Conservation (phyloP, 495 filamentous ascomycete genomes). For the Aspergillus avenaceus region DNA sequence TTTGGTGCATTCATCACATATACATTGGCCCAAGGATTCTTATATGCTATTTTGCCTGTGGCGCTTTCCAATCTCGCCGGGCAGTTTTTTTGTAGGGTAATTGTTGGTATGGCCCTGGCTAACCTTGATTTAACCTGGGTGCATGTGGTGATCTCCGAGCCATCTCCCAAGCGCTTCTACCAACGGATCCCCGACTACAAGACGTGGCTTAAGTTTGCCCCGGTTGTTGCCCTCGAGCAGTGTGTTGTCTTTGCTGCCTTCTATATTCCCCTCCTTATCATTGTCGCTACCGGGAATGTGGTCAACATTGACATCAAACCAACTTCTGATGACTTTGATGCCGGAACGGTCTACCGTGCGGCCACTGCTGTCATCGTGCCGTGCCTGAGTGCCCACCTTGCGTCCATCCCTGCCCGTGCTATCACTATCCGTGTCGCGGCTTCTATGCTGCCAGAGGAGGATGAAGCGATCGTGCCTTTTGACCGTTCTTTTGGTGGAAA, state of each 20-base stretch:
- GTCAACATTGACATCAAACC: slow-evolving; percentile 18
- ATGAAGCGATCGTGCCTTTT: slow-evolving; percentile 73
- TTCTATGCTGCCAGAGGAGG: slow-evolving; percentile 62
- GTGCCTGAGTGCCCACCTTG: slow-evolving; percentile 37
- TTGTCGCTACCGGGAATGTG: slow-evolving; percentile 23
- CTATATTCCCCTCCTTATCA: slow-evolving; percentile 36
- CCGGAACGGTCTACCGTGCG: slow-evolving; percentile 22
- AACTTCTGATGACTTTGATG: not conserved
- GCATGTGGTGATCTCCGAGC: slow-evolving; percentile 57
- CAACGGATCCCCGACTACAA: slow-evolving; percentile 44
- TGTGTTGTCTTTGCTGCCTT: slow-evolving; percentile 29
- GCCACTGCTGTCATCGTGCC: slow-evolving; percentile 31
- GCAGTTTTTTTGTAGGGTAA: slow-evolving; percentile 32
- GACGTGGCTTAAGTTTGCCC: slow-evolving; percentile 46
- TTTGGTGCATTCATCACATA: slow-evolving; percentile 34
- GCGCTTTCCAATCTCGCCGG: slow-evolving; percentile 22
- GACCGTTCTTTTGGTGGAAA: slow-evolving; percentile 65
- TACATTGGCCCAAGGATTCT: slow-evolving; percentile 23
- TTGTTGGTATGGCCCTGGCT: slow-evolving; percentile 41
- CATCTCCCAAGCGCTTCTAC: slow-evolving; percentile 47
- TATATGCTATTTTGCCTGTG: slow-evolving; percentile 23
- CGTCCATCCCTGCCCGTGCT: slow-evolving; percentile 59
- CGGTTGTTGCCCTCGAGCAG: slow-evolving; percentile 45
- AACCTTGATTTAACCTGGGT: slow-evolving; percentile 56
- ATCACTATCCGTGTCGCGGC: slow-evolving; percentile 67